A percentile compares a stretch with the other conserved stretches of the same genome.
Evolutionary conservation across 176 grass and related monocot species (phyloP).

Genomic region (Carex scoparia): DNA sequence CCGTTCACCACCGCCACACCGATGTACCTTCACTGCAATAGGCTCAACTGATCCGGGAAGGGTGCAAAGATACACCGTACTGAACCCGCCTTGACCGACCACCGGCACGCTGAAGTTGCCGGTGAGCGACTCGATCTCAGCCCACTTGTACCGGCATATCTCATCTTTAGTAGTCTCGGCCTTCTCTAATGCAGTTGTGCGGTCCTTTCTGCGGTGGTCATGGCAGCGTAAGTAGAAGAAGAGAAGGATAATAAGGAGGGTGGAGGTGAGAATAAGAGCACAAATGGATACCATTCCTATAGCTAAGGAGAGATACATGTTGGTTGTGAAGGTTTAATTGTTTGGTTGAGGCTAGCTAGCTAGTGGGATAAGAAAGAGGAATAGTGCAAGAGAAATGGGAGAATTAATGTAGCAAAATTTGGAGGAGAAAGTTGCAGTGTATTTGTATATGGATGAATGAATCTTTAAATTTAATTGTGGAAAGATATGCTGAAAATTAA

Average conservation of each 20-base stretch:
- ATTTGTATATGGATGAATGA: conserved; percentile 3
- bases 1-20: conserved; percentile 52
- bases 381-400: background rate
- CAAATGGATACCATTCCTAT: background rate
- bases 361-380: conserved; percentile 3
- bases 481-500: background rate
- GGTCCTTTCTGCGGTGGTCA: background rate
- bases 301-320: conserved; percentile 11
- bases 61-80: conserved; percentile 57
- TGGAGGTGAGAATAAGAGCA: conserved; percentile 16
- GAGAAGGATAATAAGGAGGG: background rate
- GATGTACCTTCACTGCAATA: conserved; percentile 58
- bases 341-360: background rate
- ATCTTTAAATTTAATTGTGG: background rate
- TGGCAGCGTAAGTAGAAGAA: background rate
- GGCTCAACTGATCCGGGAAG: conserved; percentile 8
- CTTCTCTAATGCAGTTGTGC: background rate
- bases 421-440: background rate
- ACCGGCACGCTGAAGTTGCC: conserved; percentile 56
- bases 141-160: conserved; percentile 39
- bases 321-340: background rate
- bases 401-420: background rate
- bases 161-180: background rate
- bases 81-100: conserved; percentile 76
- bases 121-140: conserved; percentile 58